Evolutionary conservation across 2,329 filamentous ascomycete genomes (phyloP).

Genomic region (Colletotrichum lupini): DNA sequence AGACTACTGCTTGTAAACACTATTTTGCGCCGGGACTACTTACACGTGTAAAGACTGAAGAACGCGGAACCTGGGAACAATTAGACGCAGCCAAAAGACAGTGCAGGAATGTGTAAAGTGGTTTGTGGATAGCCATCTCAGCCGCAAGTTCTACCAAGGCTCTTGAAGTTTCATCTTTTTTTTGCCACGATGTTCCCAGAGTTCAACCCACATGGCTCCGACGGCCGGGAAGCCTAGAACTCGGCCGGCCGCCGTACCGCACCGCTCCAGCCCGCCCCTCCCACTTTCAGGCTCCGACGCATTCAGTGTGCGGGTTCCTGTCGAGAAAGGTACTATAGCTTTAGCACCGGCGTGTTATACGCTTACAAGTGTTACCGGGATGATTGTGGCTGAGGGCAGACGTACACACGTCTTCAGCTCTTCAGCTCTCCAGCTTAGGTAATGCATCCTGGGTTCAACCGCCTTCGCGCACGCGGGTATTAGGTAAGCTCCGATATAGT

Average conservation of each 20-base stretch:
- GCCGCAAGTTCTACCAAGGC: neutral
- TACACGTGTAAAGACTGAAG: neutral
- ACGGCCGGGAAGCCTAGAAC: constrained; percentile 1
- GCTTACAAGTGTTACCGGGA: neutral
- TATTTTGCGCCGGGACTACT: neutral
- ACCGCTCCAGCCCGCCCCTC: neutral
- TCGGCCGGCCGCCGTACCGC: neutral
- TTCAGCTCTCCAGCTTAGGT: no score
- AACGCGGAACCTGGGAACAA: neutral
- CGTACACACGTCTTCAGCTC: neutral
- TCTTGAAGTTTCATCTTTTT: no score
- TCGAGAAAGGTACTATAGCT: neutral
- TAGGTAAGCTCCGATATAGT: neutral
- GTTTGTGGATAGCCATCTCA: constrained; percentile 9
- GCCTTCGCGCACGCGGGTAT: no score
- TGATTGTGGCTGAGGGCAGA: neutral
- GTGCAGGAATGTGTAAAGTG: constrained; percentile 34
- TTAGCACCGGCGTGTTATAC: neutral
- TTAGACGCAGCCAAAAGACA: neutral
- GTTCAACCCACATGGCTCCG: neutral
- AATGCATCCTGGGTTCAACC: no score
- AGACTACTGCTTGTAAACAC: neutral
- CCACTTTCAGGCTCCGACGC: neutral
- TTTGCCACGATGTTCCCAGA: neutral
- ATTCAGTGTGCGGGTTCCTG: neutral